Percentiles rank a stretch among this genome's conserved stretches.
Evolutionary conservation across 345 rosid genomes (phyloP).

Genomic region (Heritiera fomes): DNA sequence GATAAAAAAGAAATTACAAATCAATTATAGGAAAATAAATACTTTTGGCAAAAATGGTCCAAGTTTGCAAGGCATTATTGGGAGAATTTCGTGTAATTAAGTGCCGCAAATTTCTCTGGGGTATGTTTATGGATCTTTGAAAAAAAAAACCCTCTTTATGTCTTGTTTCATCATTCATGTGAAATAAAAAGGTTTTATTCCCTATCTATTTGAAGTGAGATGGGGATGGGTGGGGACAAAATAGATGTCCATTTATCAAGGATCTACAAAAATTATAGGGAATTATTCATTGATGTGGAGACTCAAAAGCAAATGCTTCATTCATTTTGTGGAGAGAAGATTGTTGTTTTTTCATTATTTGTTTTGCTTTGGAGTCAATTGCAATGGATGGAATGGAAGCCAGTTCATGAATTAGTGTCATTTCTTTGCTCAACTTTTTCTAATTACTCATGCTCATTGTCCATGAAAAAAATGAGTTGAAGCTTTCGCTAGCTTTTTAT

Average conservation of each 20-base stretch:
- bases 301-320: background rate
- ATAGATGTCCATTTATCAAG: constrained; percentile 2
- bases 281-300: background rate
- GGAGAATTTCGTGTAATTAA: background rate
- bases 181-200: background rate
- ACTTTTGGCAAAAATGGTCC: no score
- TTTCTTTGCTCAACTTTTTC: background rate
- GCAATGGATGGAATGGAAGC: background rate
- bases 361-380: background rate
- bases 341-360: background rate
- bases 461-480: background rate
- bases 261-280: constrained; percentile 6
- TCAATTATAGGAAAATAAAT: no score
- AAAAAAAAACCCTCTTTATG: background rate
- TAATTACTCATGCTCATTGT: background rate
- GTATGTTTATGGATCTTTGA: background rate
- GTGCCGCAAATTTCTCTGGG: background rate
- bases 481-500: background rate
- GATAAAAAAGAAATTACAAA: no score
- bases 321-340: background rate
- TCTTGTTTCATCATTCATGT: background rate
- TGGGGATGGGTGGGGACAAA: constrained; percentile 11
- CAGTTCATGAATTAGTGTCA: constrained; percentile 9
- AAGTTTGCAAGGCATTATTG: no score
- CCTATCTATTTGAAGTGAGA: background rate